Conservation (phyloP, 352 stramenopile genomes). For the Thalassiosira gravida region DNA sequence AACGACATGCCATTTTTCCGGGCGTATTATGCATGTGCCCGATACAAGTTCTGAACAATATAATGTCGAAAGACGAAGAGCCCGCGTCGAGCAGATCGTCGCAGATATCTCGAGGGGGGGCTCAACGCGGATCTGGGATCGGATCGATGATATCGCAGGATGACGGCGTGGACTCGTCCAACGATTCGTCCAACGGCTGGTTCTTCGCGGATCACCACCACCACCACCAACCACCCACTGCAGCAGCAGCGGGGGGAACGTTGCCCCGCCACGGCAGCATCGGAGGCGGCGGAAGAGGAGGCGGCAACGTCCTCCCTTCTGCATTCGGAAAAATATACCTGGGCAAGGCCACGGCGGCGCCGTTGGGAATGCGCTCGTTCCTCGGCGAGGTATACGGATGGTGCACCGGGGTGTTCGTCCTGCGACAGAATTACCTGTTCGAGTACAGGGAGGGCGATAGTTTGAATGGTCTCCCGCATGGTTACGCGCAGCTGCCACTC, state of each 20-base stretch:
- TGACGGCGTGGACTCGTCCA: conserved; percentile 30
- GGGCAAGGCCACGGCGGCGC: conserved; percentile 66
- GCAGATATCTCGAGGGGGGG: conserved; percentile 13
- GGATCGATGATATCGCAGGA: conserved; percentile 50
- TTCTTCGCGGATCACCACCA: conserved; percentile 62
- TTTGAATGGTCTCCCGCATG: conserved; percentile 59
- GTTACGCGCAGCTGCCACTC: conserved; percentile 75
- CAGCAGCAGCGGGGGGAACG: conserved; percentile 10
- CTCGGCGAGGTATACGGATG: conserved; percentile 65
- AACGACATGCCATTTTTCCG: conserved; percentile 76
- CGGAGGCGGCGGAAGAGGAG: conserved; percentile 24
- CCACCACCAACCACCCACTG: conserved; percentile 20
- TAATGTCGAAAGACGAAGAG: conserved; percentile 54
- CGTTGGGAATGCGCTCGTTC: conserved; percentile 64
- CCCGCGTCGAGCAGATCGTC: conserved; percentile 27
- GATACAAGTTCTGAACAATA: conserved; percentile 60
- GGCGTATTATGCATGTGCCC: conserved; percentile 73
- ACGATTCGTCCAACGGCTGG: conserved; percentile 55
- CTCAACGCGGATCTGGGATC: conserved; percentile 45
- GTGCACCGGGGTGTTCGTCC: conserved; percentile 64
- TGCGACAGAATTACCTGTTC: conserved; percentile 83
- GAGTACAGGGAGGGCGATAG: conserved; percentile 68
- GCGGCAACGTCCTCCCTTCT: conserved; percentile 20
- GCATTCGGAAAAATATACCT: conserved; percentile 67
- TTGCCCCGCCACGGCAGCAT: conserved; percentile 21